Evolutionary conservation across 2,329 filamentous ascomycete species (phyloP).

Genomic region (Fusarium sp.): DNA sequence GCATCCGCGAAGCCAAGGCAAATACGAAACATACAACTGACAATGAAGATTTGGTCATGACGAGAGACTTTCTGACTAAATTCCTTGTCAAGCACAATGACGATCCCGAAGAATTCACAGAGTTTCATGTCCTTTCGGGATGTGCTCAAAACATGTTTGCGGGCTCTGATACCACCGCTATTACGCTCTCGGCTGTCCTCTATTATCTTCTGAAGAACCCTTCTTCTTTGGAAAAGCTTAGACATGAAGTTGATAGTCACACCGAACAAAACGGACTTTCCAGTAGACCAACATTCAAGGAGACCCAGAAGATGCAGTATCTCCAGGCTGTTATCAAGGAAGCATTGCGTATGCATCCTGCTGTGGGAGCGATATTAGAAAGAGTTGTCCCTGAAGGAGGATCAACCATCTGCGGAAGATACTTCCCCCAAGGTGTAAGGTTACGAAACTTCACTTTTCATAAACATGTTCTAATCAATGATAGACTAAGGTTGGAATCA

Average conservation of each 20-base stretch:
- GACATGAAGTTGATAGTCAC: neutral
- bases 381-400: constrained; percentile 26
- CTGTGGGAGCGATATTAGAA: constrained; percentile 22
- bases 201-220: neutral
- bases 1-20: constrained; percentile 31
- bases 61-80: neutral
- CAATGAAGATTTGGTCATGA: neutral
- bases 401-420: constrained; percentile 9
- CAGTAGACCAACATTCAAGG: constrained; percentile 19
- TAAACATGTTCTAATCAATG: neutral
- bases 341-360: constrained; percentile 36
- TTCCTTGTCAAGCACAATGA: neutral
- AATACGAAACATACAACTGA: constrained; percentile 24
- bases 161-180: constrained; percentile 38
- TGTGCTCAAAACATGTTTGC: constrained; percentile 36
- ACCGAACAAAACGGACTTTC: neutral
- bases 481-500: constrained; percentile 32
- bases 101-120: constrained; percentile 26
- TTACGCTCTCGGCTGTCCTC: constrained; percentile 22
- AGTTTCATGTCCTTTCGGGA: constrained; percentile 27
- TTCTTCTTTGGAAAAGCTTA: neutral
- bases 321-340: constrained; percentile 38
- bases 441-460: too few relatives aligned
- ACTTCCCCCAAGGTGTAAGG: constrained; percentile 32
- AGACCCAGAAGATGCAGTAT: constrained; percentile 34